These are phyloP conservation scores for Tremellales sp. DNA, from an alignment of 1,284 basidiomycete species.

Conservation along the genomic window DNA sequence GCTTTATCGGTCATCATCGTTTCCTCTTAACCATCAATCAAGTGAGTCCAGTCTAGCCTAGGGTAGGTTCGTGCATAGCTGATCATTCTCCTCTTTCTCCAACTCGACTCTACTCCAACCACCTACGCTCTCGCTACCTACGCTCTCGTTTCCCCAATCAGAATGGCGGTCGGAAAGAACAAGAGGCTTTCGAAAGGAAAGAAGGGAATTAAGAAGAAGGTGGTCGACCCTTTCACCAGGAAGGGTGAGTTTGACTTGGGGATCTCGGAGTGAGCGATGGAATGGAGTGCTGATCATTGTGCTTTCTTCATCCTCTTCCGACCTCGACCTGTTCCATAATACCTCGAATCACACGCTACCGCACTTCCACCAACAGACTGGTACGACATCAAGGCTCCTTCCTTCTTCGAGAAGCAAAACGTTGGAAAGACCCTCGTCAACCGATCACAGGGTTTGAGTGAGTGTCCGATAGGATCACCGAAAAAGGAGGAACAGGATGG, in stretches of 20 bases:
- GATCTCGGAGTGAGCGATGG: neutral
- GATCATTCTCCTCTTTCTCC: neutral
- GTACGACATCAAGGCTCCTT: constrained; percentile 99
- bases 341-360: neutral
- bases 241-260: constrained; percentile 62
- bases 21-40: neutral
- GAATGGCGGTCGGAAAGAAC: constrained; percentile 96
- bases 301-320: neutral
- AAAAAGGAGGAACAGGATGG: constrained; percentile 1
- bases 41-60: neutral
- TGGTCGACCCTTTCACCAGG: constrained; percentile 99
- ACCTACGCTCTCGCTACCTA: neutral
- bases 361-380: constrained; percentile 62
- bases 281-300: neutral
- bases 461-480: constrained; percentile 47
- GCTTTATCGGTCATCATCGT: too few species aligned
- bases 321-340: neutral
- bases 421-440: constrained; percentile 99
- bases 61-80: too few species aligned
- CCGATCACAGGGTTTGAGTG: constrained; percentile 95
- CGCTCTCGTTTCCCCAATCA: constrained; percentile 1
- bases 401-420: constrained; percentile 94
- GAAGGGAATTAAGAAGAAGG: constrained; percentile 99
- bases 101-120: neutral
- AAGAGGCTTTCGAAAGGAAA: constrained; percentile 99